A percentile compares a stretch with the other conserved stretches of the same genome.
Evolutionary conservation across 1,139 yeast genomes (phyloP).

Genomic region (Zygoascus hellenicus): DNA sequence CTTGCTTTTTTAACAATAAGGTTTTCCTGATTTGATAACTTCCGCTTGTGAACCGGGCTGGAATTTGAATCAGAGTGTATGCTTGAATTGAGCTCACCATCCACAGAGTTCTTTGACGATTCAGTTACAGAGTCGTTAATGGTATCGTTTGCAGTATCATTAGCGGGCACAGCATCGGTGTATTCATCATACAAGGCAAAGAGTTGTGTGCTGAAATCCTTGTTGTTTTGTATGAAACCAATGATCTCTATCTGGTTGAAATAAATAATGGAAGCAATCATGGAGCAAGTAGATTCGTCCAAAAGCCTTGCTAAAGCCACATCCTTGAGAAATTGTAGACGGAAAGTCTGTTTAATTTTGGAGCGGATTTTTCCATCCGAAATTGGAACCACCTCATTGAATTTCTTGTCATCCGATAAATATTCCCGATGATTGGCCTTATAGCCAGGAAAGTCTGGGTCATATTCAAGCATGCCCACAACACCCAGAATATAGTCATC

Average conservation of each 20-base stretch:
- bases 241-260: conserved; percentile 67
- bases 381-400: conserved; percentile 69
- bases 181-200: conserved; percentile 48
- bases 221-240: conserved; percentile 55
- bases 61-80: no score
- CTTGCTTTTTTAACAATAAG: no score
- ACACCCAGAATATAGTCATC: conserved; percentile 59
- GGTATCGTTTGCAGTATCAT: not conserved
- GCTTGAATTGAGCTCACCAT: no score
- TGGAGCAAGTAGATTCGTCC: conserved; percentile 70
- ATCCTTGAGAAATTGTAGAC: conserved; percentile 76
- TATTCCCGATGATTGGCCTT: conserved; percentile 77
- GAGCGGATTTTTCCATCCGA: conserved; percentile 44
- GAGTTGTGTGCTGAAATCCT: conserved; percentile 43
- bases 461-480: conserved; percentile 86
- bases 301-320: conserved; percentile 74
- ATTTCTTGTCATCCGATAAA: conserved; percentile 50
- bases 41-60: no score
- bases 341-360: conserved; percentile 66
- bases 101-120: no score
- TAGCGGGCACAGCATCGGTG: not conserved
- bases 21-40: no score
- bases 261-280: conserved; percentile 61
- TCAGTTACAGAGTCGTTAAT: no score
- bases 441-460: conserved; percentile 71